phyloP scores from a whole-genome alignment of 1,284 basidiomycete species.

The Pseudomicrostroma phylloplanum region DNA sequence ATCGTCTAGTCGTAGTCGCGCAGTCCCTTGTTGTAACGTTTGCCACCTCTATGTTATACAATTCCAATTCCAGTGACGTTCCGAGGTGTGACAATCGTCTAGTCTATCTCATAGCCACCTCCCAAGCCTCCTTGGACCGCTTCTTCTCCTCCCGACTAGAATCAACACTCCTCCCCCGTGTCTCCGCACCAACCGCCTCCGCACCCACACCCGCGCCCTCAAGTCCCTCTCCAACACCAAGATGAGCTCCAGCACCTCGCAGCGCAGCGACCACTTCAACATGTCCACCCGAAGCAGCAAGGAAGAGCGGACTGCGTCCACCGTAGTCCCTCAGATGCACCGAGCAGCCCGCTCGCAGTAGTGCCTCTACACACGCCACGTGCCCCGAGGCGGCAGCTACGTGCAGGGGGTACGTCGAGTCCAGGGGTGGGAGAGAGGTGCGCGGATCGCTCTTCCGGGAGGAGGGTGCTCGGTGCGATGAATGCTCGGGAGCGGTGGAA shows the following conservation, averaged over 20 bases:
- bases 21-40: too few relatives aligned
- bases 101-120: too few relatives aligned
- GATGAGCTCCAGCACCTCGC: constrained; percentile 41
- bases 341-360: constrained; percentile 73
- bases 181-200: too few relatives aligned
- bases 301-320: constrained; percentile 66
- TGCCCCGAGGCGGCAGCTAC: constrained; percentile 69
- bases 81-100: too few relatives aligned
- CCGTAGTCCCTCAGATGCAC: constrained; percentile 66
- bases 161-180: too few relatives aligned
- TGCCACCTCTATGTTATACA: too few relatives aligned
- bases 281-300: constrained; percentile 44
- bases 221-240: constrained; percentile 15
- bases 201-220: too few relatives aligned
- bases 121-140: too few relatives aligned
- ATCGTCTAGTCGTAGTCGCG: too few relatives aligned
- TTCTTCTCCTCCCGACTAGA: too few relatives aligned
- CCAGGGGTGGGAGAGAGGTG: constrained; percentile 18
- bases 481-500: constrained; percentile 23
- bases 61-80: too few relatives aligned
- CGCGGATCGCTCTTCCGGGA: not conserved
- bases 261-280: constrained; percentile 30
- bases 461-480: constrained; percentile 13
- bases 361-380: constrained; percentile 56
- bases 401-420: constrained; percentile 64